These are phyloP conservation scores for Aspergillus oerlinghausenensis DNA, from an alignment of 2,329 filamentous ascomycete species.

Conservation along the genomic window DNA sequence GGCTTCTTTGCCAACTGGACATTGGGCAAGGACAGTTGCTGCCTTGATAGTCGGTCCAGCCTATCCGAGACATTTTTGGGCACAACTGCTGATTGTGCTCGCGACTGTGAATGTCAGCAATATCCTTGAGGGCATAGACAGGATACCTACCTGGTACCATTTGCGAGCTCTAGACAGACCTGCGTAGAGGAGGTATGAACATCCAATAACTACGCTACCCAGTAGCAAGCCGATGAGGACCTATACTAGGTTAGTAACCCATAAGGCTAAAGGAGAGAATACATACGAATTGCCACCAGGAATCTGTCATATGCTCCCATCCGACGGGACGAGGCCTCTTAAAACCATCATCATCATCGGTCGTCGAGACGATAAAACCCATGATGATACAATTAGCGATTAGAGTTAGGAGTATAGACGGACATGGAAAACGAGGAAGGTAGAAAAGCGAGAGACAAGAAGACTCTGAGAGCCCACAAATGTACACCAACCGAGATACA, in stretches of 20 bases:
- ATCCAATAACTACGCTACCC: slow-evolving; percentile 24
- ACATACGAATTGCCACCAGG: slow-evolving; percentile 44
- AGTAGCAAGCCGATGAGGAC: slow-evolving; percentile 33
- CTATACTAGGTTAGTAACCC: slow-evolving; percentile 19
- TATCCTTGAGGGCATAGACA: background rate
- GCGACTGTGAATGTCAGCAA: slow-evolving; percentile 16
- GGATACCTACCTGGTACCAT: slow-evolving; percentile 25
- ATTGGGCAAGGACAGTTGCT: slow-evolving; percentile 18
- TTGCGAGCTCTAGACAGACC: slow-evolving; percentile 16
- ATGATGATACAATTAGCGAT: slow-evolving; percentile 9
- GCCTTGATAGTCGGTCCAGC: slow-evolving; percentile 19
- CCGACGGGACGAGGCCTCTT: slow-evolving; percentile 17
- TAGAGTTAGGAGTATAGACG: background rate
- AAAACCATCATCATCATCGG: too few species aligned
- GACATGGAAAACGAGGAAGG: background rate
- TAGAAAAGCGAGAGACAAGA: slow-evolving; percentile 14
- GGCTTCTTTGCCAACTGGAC: slow-evolving; percentile 20
- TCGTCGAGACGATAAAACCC: too few species aligned
- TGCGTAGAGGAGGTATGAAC: slow-evolving; percentile 27
- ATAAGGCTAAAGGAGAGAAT: background rate
- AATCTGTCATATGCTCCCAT: slow-evolving; percentile 31
- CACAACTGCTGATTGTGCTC: slow-evolving; percentile 18
- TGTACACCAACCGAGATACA: background rate
- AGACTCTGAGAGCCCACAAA: background rate
- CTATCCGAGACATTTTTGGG: slow-evolving; percentile 19